Percentiles rank a stretch among this genome's conserved stretches.
phyloP scores from a whole-genome alignment of 2,329 filamentous ascomycete species.

The Epichloe aotearoae region DNA sequence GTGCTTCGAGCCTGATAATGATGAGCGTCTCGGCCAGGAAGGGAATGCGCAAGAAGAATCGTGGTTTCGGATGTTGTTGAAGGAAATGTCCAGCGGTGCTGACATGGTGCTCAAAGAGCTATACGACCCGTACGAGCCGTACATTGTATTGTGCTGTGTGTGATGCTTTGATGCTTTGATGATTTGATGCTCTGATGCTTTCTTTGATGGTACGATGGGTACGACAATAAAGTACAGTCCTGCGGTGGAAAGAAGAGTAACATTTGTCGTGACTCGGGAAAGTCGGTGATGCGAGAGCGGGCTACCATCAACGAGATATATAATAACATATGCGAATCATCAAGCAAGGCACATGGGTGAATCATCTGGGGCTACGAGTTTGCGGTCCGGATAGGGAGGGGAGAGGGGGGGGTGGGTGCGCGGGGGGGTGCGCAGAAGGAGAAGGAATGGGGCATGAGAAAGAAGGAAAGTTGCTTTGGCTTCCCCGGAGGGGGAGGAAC shows the following conservation, averaged over 20 bases:
- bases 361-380: slow-evolving; percentile 7
- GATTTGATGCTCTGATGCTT: not conserved
- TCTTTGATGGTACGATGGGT: too few species aligned
- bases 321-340: slow-evolving; percentile 11
- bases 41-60: slow-evolving; percentile 41
- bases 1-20: slow-evolving; percentile 30
- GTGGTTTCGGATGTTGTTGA: slow-evolving; percentile 25
- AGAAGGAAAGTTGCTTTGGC: not conserved
- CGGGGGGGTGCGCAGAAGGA: not conserved
- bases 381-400: not conserved
- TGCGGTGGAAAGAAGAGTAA: too few species aligned
- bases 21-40: slow-evolving; percentile 43
- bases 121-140: slow-evolving; percentile 36
- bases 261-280: not conserved
- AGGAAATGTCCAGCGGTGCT: slow-evolving; percentile 33
- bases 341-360: slow-evolving; percentile 13
- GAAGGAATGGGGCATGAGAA: not conserved
- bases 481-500: slow-evolving; percentile 1
- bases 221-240: too few species aligned
- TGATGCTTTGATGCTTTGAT: not conserved
- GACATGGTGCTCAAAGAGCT: slow-evolving; percentile 32
- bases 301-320: slow-evolving; percentile 8
- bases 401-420: not conserved
- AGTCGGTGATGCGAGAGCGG: not conserved
- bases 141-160: slow-evolving; percentile 22